Conservation (phyloP, 768 basidiomycete species). For the Psilocybe azurescens region DNA sequence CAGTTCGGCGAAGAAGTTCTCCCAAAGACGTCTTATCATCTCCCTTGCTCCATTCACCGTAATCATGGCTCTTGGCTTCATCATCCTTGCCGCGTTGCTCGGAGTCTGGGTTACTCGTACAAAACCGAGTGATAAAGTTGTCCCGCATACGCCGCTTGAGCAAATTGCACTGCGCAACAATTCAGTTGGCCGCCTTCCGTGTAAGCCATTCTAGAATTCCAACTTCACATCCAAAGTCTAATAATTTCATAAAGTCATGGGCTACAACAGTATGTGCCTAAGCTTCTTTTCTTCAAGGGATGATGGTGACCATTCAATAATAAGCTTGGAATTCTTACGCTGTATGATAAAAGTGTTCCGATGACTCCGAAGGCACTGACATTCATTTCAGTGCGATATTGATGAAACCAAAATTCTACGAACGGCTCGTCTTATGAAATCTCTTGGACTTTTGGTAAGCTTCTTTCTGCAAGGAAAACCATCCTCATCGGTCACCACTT, state of each 20-base stretch:
- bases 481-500: background rate
- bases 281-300: background rate
- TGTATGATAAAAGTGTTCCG: conserved; percentile 35
- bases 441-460: conserved; percentile 53
- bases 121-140: background rate
- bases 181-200: conserved; percentile 19
- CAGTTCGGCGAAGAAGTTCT: conserved; percentile 13
- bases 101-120: conserved; percentile 15
- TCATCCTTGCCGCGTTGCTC: conserved; percentile 19
- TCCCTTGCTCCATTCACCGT: conserved; percentile 27
- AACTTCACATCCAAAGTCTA: background rate
- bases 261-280: conserved; percentile 58
- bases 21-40: conserved; percentile 21
- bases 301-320: background rate
- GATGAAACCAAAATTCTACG: conserved; percentile 56
- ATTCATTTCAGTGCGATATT: conserved; percentile 56
- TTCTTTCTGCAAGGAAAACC: background rate
- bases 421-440: conserved; percentile 54
- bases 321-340: conserved; percentile 69
- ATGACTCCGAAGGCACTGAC: background rate
- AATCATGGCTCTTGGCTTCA: conserved; percentile 22
- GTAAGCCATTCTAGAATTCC: conserved; percentile 3
- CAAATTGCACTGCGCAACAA: conserved; percentile 6
- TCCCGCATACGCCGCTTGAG: background rate
- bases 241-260: conserved; percentile 45